These are phyloP conservation scores for Cladosporium cucumerinum DNA, from an alignment of 2,329 filamentous ascomycete species.

Conservation along the genomic window DNA sequence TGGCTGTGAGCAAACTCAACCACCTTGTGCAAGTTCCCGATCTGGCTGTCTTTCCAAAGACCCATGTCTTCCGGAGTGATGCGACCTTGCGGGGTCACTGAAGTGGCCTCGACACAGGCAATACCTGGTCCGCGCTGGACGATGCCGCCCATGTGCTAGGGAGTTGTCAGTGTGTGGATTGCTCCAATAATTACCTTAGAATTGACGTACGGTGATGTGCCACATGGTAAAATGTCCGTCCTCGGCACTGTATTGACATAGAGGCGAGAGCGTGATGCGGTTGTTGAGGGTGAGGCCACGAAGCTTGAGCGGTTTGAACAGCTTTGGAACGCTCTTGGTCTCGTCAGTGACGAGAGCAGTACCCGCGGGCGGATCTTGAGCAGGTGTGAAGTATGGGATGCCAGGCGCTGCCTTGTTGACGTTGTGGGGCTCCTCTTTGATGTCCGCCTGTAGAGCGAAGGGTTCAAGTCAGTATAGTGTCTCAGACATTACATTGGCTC, in stretches of 20 bases:
- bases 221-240: conserved; percentile 68
- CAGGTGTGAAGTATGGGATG: conserved; percentile 49
- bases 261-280: conserved; percentile 60
- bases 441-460: conserved; percentile 14
- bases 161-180: not conserved
- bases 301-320: conserved; percentile 57
- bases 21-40: conserved; percentile 65
- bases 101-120: conserved; percentile 73
- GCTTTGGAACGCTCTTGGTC: conserved; percentile 52
- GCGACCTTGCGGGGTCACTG: conserved; percentile 70
- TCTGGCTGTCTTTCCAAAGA: conserved; percentile 81
- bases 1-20: conserved; percentile 79
- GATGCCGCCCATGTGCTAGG: conserved; percentile 54
- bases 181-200: too few species aligned
- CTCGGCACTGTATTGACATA: conserved; percentile 65
- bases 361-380: conserved; percentile 46
- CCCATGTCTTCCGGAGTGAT: conserved; percentile 79
- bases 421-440: conserved; percentile 29
- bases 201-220: conserved; percentile 10
- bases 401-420: conserved; percentile 44
- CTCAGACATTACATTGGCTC: too few species aligned
- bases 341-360: conserved; percentile 47
- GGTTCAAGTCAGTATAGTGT: too few species aligned
- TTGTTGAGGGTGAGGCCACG: conserved; percentile 62
- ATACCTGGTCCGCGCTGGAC: conserved; percentile 71